Evolutionary conservation across 169 alveolate species (phyloP), one percentile per base, ranked within the genome.

Genomic region (Eimeria necatrix): DNA sequence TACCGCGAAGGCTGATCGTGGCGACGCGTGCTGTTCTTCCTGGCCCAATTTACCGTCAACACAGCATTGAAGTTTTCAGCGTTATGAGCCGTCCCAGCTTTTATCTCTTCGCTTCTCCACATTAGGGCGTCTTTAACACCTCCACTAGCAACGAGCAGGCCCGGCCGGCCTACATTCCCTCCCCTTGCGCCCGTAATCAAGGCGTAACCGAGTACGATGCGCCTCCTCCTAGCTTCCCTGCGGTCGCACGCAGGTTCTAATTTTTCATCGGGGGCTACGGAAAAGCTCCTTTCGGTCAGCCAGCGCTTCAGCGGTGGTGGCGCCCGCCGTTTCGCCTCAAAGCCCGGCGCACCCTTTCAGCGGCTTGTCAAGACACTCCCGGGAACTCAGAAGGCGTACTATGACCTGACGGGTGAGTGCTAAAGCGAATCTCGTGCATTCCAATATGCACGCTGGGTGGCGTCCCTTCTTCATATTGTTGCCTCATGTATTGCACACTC

Each of bases 351-450:
- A 22, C 89, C 94, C 10, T 90, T 71, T 51, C 74, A 41, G 20
- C n/a, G 53, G 24, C 64, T 20, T 9, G 59, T 52, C 26, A 71
- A 74, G 89, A 53, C 87, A 22, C 94, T 90, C 48, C 78, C 16
- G 20, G 94, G 94, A 14, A 73, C 89, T 26, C 22, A 90, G 12
- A 90, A 90, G 89, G 64, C 87, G 2, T 90, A 90, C 89, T 90
- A 73, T 49, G 94, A 90, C 64, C 76, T 90, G 10, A 26, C 76
- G 26, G 94, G 94, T 90, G 32, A 2, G 93, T 32, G 41, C 83
- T n/a, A 32, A 32, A 32, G 24, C 2, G 49, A 10, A 10, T 71
- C 12, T 1, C 3, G 70, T 12, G 22, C 2, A 16, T 59, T 12
- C 22, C 70, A 12, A 16, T 12, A 12, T 59, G 22, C 22, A 16